phyloP scores from a whole-genome alignment of 2,329 filamentous ascomycete genomes.

The Colletotrichum sp. region DNA sequence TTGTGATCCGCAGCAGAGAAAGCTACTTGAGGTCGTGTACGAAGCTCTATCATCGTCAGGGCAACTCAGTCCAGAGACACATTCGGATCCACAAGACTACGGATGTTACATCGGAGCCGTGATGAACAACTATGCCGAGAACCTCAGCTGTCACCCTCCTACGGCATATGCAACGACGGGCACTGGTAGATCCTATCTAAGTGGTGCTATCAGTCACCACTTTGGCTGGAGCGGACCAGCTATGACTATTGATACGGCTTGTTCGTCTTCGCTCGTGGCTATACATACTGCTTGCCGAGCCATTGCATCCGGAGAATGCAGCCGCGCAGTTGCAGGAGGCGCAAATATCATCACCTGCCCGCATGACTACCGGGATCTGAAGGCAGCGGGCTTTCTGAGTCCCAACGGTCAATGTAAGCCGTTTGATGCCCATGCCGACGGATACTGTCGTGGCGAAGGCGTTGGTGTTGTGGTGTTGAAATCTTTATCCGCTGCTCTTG shows the following conservation, averaged over 20 bases:
- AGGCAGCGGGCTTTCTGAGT: slow-evolving; percentile 30
- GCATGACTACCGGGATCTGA: slow-evolving; percentile 26
- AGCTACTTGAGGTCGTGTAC: slow-evolving; percentile 44
- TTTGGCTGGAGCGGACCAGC: slow-evolving; percentile 42
- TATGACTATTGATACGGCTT: slow-evolving; percentile 40
- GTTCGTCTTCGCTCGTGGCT: slow-evolving; percentile 40
- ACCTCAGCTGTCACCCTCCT: slow-evolving; percentile 30
- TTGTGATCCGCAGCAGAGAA: slow-evolving; percentile 45
- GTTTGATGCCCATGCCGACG: slow-evolving; percentile 41
- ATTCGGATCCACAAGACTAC: slow-evolving; percentile 24
- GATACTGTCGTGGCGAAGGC: slow-evolving; percentile 58
- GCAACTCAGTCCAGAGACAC: slow-evolving; percentile 26
- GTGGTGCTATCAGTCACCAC: slow-evolving; percentile 36
- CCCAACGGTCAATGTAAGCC: slow-evolving; percentile 36
- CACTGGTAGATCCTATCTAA: slow-evolving; percentile 33
- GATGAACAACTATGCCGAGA: slow-evolving; percentile 44
- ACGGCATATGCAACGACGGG: slow-evolving; percentile 29
- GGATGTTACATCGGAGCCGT: slow-evolving; percentile 39
- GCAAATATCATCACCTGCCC: slow-evolving; percentile 35
- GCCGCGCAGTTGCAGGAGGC: slow-evolving; percentile 42
- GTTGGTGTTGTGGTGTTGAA: slow-evolving; percentile 51
- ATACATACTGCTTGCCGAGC: slow-evolving; percentile 34
- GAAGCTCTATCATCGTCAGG: slow-evolving; percentile 39
- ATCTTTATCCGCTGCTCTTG: slow-evolving; percentile 46
- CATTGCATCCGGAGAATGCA: slow-evolving; percentile 36